phyloP scores from a whole-genome alignment of 495 filamentous ascomycete genomes.

The Cryomyces antarcticus region DNA sequence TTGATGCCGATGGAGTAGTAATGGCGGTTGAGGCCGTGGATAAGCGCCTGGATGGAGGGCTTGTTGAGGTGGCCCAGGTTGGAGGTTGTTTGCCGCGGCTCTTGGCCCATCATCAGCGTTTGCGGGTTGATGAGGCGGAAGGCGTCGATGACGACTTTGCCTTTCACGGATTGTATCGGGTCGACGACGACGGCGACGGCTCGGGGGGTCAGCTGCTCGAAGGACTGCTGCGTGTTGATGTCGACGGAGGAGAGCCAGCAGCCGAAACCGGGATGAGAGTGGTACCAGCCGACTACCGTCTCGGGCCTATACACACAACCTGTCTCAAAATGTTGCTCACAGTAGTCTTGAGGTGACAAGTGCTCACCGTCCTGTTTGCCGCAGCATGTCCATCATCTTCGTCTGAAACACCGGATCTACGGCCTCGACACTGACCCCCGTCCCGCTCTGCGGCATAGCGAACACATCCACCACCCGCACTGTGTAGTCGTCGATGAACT shows the following conservation, averaged over 20 bases:
- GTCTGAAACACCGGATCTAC: slow-evolving; percentile 97
- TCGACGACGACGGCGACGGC: slow-evolving; percentile 96
- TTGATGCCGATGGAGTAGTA: slow-evolving; percentile 98
- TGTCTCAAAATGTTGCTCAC: slow-evolving; percentile 4
- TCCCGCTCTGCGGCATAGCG: slow-evolving; percentile 98
- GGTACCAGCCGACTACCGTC: slow-evolving; percentile 97
- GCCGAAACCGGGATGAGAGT: slow-evolving; percentile 96
- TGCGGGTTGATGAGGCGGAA: slow-evolving; percentile 98
- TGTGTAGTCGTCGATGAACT: slow-evolving; percentile 98
- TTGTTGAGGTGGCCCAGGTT: slow-evolving; percentile 98
- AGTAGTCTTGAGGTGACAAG: neutral
- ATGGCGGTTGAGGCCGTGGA: slow-evolving; percentile 92
- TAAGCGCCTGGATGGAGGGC: slow-evolving; percentile 95
- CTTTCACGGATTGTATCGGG: slow-evolving; percentile 97
- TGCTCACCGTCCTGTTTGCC: slow-evolving; percentile 80
- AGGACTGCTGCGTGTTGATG: slow-evolving; percentile 98
- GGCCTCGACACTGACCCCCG: slow-evolving; percentile 92
- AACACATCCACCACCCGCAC: slow-evolving; percentile 96
- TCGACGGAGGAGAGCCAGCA: slow-evolving; percentile 98
- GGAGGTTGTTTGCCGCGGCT: slow-evolving; percentile 93
- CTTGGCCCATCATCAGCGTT: slow-evolving; percentile 93
- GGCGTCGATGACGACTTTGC: slow-evolving; percentile 97
- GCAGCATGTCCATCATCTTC: slow-evolving; percentile 99
- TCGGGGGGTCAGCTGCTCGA: slow-evolving; percentile 89
- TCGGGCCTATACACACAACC: slow-evolving; percentile 42